Conservation (phyloP, 163 green algal genomes). For the Volvox carteri region DNA sequence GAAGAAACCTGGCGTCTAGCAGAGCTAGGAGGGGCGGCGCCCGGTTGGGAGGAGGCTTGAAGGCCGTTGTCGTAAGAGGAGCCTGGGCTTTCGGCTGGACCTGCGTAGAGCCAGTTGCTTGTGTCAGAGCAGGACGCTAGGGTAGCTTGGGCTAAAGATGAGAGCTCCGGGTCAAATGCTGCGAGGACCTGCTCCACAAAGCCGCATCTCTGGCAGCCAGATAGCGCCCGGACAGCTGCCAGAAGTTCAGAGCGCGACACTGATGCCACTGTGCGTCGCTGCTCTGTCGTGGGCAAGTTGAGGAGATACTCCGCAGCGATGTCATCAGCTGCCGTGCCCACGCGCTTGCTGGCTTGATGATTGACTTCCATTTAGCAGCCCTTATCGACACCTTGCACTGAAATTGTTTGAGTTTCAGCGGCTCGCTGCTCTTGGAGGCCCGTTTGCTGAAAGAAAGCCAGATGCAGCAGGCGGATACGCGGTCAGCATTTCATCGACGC, state of each 20-base stretch:
- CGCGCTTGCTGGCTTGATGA: too few relatives aligned
- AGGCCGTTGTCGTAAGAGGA: background rate
- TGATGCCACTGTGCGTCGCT: background rate
- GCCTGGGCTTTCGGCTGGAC: background rate
- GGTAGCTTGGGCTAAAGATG: background rate
- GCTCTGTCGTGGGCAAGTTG: background rate
- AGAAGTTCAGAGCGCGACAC: background rate
- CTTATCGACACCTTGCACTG: conserved; percentile 8
- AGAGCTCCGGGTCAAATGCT: conserved; percentile 28
- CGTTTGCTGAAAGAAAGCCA: conserved; percentile 27
- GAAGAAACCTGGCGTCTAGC: background rate
- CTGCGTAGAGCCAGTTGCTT: background rate
- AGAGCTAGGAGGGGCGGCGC: background rate
- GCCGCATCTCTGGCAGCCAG: conserved; percentile 40
- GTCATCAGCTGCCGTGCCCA: background rate
- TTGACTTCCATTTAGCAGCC: background rate
- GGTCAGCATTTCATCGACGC: background rate
- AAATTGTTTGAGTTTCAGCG: conserved; percentile 26
- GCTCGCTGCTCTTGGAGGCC: background rate
- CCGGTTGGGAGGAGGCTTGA: background rate
- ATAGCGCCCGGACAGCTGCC: background rate
- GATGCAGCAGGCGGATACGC: background rate
- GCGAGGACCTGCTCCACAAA: conserved; percentile 39
- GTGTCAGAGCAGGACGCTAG: background rate
- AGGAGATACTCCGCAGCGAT: background rate